Evolutionary conservation across 1,284 basidiomycete genomes (phyloP).

Genomic region (Cronartium quercuum): DNA sequence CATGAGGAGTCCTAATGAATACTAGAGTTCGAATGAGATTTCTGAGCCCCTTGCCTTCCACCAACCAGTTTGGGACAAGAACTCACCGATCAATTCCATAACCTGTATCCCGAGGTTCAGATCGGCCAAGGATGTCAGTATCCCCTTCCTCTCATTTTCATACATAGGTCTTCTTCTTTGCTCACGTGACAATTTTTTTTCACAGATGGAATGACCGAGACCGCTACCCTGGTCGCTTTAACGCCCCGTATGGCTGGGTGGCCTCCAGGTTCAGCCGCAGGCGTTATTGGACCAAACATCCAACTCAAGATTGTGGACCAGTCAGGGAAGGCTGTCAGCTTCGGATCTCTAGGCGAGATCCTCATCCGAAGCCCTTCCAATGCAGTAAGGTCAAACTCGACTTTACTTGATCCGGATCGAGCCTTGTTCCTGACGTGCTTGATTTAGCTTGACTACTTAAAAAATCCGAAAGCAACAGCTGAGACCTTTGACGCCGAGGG

Average conservation of each 20-base stretch:
- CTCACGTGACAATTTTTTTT: background rate
- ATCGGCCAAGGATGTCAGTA: constrained; percentile 9
- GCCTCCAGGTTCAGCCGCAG: background rate
- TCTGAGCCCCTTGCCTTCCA: background rate
- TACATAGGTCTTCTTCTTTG: background rate
- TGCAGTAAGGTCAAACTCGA: background rate
- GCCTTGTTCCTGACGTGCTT: background rate
- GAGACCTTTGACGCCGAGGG: constrained; percentile 2
- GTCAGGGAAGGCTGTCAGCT: background rate
- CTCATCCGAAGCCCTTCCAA: constrained; percentile 7
- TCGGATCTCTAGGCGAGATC: background rate
- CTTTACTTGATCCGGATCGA: background rate
- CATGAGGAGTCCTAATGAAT: no score
- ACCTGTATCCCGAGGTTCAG: background rate
- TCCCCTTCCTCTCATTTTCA: background rate
- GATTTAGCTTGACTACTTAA: background rate
- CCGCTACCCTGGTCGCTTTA: background rate
- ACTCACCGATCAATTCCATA: background rate
- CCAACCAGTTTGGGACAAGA: constrained; percentile 5
- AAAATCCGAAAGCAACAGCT: background rate
- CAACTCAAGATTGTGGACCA: constrained; percentile 4
- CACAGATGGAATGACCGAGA: constrained; percentile 20
- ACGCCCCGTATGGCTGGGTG: background rate
- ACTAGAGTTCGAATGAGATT: no score
- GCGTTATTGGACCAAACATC: constrained; percentile 4